Conservation (phyloP, 441 rosid species). For the Theobroma grandiflorum region DNA sequence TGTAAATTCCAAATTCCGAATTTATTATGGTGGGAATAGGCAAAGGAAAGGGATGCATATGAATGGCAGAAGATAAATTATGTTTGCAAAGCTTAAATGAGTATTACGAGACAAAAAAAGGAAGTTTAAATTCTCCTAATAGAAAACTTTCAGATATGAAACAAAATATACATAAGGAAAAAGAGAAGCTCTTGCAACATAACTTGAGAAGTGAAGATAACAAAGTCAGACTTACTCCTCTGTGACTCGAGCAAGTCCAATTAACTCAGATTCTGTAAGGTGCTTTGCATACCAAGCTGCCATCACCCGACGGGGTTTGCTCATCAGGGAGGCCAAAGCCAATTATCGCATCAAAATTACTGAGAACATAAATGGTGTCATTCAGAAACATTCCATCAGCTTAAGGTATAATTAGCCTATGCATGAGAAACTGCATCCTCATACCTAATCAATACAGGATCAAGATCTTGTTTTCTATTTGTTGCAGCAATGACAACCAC, state of each 20-base stretch:
- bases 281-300: constrained; percentile 89
- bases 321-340: constrained; percentile 73
- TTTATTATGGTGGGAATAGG: neutral
- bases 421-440: neutral
- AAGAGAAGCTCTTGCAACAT: neutral
- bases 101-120: neutral
- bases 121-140: neutral
- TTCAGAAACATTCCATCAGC: neutral
- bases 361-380: constrained; percentile 29
- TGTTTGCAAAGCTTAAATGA: neutral
- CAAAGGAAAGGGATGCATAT: neutral
- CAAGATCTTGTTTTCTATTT: constrained; percentile 91
- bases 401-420: constrained; percentile 3
- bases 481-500: constrained; percentile 92
- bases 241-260: constrained; percentile 69
- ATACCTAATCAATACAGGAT: constrained; percentile 86
- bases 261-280: constrained; percentile 65
- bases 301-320: constrained; percentile 69
- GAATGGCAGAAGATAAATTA: neutral
- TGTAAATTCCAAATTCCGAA: too few species aligned
- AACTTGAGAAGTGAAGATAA: neutral
- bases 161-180: neutral
- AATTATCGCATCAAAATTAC: constrained; percentile 89
- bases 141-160: neutral
- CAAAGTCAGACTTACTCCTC: constrained; percentile 50